Percentiles rank a stretch among this genome's conserved stretches.
Conservation (phyloP, 495 filamentous ascomycete genomes). For the Penicillium odoratum region DNA sequence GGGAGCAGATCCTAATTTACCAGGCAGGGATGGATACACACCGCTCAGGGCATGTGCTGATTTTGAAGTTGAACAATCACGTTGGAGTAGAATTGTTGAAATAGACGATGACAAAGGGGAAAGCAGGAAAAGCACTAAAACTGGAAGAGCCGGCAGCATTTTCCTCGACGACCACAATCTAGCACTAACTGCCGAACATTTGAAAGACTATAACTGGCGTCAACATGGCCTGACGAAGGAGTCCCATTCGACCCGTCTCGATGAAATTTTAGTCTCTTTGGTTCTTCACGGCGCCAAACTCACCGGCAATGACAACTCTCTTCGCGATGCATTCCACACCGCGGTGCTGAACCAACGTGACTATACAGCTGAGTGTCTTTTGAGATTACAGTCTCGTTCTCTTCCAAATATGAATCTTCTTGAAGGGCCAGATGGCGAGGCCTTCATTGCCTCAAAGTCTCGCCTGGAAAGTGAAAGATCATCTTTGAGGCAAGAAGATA, state of each 20-base stretch:
- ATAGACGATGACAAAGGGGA: not conserved
- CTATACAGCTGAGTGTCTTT: not conserved
- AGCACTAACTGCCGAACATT: not conserved
- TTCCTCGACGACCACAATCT: not conserved
- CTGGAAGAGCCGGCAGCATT: not conserved
- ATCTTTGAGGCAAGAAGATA: not conserved
- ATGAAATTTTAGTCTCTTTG: not conserved
- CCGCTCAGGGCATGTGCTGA: not conserved
- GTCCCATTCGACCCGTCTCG: not conserved
- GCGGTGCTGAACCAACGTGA: not conserved
- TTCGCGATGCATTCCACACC: not conserved
- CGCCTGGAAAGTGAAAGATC: not conserved
- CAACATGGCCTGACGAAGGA: not conserved
- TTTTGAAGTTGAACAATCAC: not conserved
- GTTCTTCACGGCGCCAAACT: not conserved
- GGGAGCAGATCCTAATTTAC: constrained; percentile 10
- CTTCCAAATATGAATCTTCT: not conserved
- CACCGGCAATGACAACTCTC: not conserved
- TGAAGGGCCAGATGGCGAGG: not conserved
- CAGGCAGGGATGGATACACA: not conserved
- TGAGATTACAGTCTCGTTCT: not conserved
- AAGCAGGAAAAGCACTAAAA: not conserved
- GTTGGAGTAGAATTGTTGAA: not conserved
- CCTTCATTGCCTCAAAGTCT: not conserved
- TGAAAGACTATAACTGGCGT: not conserved